phyloP scores from a whole-genome alignment of 129 eudicot species.

The Saussurea involucrata region DNA sequence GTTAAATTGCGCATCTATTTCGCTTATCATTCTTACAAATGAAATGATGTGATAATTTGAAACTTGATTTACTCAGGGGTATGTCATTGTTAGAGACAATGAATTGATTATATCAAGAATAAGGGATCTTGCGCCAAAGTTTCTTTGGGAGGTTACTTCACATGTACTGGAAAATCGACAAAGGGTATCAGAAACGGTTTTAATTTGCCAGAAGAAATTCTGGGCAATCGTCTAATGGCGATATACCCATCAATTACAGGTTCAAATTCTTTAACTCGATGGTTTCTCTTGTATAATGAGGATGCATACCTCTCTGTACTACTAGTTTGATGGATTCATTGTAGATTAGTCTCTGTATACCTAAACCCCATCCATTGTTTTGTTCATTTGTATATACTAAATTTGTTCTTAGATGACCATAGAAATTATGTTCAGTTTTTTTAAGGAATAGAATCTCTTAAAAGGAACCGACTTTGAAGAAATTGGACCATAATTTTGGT shows the following conservation, averaged over 20 bases:
- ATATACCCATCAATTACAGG: background rate
- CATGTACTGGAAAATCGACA: conserved; percentile 64
- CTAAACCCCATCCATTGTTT: conserved; percentile 20
- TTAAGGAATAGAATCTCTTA: too few species aligned
- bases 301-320: background rate
- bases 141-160: conserved; percentile 80
- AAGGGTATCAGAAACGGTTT: conserved; percentile 54
- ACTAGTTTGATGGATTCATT: background rate
- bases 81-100: conserved; percentile 72
- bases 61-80: conserved; percentile 51
- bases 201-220: conserved; percentile 79
- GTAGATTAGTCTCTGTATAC: conserved; percentile 16
- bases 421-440: conserved; percentile 6
- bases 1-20: background rate
- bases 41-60: background rate
- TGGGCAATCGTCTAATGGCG: conserved; percentile 59
- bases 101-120: conserved; percentile 57
- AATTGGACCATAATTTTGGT: background rate
- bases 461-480: background rate
- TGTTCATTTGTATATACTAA: conserved; percentile 29
- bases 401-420: conserved; percentile 8
- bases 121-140: conserved; percentile 60
- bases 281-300: background rate
- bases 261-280: background rate
- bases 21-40: background rate